Evolutionary conservation across 2,329 filamentous ascomycete species (phyloP).

Genomic region (Stromatinia cepivora): DNA sequence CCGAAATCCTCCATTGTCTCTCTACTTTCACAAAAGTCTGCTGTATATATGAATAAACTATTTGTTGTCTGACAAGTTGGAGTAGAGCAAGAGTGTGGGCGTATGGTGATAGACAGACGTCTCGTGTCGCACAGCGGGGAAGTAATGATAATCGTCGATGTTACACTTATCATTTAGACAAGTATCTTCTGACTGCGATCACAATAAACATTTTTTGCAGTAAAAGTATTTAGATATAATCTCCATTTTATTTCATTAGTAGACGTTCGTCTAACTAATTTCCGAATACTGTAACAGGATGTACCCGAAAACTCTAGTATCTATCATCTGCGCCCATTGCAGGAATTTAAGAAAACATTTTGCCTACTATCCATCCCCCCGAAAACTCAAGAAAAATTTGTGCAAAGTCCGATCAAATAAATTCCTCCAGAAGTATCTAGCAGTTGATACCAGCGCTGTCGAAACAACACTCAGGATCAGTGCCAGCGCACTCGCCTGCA

Average conservation of each 20-base stretch:
- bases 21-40: constrained; percentile 30
- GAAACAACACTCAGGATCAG: background rate
- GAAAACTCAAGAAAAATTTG: background rate
- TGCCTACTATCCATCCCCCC: background rate
- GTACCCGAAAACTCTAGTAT: constrained; percentile 6
- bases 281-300: background rate
- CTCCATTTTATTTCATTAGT: background rate
- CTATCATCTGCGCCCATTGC: background rate
- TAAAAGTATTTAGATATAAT: background rate
- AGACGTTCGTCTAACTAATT: background rate
- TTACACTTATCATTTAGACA: too few species aligned
- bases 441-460: background rate
- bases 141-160: background rate
- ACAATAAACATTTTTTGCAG: background rate
- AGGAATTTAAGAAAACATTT: background rate
- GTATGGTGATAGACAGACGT: too few species aligned
- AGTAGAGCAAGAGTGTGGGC: too few species aligned
- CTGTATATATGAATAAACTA: constrained; percentile 27
- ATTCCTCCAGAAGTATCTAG: background rate
- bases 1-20: constrained; percentile 27
- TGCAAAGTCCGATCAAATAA: background rate
- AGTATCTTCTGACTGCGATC: too few species aligned
- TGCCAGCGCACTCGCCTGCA: background rate
- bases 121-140: too few species aligned
- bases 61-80: too few species aligned